phyloP scores from a whole-genome alignment of 1,284 basidiomycete genomes.

The Mrakiaceae sp. region DNA sequence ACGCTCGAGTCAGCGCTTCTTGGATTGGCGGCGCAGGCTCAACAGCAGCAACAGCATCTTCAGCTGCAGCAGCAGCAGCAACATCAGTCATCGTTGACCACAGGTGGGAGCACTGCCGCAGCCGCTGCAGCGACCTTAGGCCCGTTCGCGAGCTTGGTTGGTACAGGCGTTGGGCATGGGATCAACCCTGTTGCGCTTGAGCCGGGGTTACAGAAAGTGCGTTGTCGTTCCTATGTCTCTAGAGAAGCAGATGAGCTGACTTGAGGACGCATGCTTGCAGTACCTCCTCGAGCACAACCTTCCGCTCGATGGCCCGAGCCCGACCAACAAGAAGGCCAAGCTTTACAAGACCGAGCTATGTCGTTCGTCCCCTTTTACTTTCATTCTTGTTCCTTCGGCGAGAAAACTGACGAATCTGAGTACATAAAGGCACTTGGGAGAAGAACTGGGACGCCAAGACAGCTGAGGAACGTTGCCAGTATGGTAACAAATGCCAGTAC shows the following conservation, averaged over 20 bases:
- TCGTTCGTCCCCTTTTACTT: slow-evolving; percentile 1
- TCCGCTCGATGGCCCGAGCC: slow-evolving; percentile 6
- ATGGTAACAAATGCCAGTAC: slow-evolving; percentile 15
- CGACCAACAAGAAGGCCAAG: slow-evolving; percentile 15
- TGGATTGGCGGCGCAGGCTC: background rate
- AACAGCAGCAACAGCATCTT: background rate
- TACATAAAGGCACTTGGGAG: slow-evolving; percentile 4
- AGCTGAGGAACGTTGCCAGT: slow-evolving; percentile 10
- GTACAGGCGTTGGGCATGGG: background rate
- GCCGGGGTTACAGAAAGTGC: background rate
- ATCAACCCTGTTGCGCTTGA: slow-evolving; percentile 6
- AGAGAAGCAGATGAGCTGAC: background rate
- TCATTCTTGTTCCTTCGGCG: background rate
- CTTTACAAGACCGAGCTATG: slow-evolving; percentile 17
- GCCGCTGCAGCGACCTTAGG: background rate
- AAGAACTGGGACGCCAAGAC: slow-evolving; percentile 7
- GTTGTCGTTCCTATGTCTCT: background rate
- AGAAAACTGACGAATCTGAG: background rate
- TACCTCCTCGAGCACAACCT: slow-evolving; percentile 15
- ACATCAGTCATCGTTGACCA: no score
- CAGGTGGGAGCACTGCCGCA: background rate
- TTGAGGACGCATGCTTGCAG: background rate
- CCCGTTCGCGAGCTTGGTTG: background rate
- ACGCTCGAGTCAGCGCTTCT: background rate
- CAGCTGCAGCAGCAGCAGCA: background rate